phyloP scores from a whole-genome alignment of 345 rosid species.

The Populus pruinosa region DNA sequence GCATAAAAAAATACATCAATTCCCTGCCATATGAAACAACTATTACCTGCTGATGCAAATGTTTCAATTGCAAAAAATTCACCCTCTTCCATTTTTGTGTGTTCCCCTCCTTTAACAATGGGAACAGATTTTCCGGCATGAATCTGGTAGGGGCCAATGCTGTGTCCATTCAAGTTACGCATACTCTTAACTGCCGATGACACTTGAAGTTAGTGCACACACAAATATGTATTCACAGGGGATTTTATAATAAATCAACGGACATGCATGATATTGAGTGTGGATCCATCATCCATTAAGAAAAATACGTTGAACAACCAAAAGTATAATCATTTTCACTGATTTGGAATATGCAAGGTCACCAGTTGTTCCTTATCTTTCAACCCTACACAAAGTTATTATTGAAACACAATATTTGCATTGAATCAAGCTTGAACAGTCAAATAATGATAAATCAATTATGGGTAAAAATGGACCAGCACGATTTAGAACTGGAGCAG shows the following conservation, averaged over 20 bases:
- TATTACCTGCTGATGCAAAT: constrained; percentile 83
- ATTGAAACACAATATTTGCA: background rate
- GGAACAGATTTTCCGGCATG: constrained; percentile 98
- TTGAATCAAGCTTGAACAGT: background rate
- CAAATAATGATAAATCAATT: background rate
- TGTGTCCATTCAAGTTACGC: constrained; percentile 82
- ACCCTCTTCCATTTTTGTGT: constrained; percentile 98
- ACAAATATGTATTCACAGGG: background rate
- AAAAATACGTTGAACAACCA: background rate
- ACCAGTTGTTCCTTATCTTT: background rate
- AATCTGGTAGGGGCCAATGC: constrained; percentile 80
- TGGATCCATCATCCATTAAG: background rate
- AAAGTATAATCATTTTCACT: background rate
- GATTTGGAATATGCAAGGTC: background rate
- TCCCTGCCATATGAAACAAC: background rate
- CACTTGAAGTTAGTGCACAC: constrained; percentile 1
- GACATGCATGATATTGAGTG: background rate
- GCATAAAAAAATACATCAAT: constrained; percentile 4
- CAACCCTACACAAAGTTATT: background rate
- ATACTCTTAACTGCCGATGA: constrained; percentile 74
- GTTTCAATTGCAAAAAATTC: constrained; percentile 94
- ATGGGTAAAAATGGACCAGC: background rate
- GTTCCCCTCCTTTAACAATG: constrained; percentile 94
- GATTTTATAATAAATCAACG: background rate
- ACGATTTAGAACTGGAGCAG: background rate